Conservation (phyloP, 805 yeast genomes). For the Lipomyces lipofer region DNA sequence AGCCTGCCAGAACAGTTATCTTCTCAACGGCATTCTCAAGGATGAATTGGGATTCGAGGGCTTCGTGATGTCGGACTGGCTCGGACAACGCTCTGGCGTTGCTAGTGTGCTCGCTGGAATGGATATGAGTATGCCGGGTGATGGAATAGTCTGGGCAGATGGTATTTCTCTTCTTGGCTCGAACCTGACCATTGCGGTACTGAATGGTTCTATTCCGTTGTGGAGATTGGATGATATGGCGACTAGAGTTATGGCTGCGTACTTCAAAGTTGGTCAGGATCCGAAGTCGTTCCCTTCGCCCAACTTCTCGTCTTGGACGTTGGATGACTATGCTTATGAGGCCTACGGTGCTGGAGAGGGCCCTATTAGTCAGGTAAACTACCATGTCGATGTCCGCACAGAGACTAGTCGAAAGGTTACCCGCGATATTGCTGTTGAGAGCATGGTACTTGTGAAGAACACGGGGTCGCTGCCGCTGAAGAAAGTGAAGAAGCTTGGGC, state of each 20-base stretch:
- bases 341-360: conserved; percentile 57
- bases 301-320: conserved; percentile 61
- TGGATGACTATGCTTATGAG: conserved; percentile 55
- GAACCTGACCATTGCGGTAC: conserved; percentile 53
- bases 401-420: conserved; percentile 47
- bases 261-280: conserved; percentile 48
- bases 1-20: conserved; percentile 60
- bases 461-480: conserved; percentile 54
- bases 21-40: conserved; percentile 56
- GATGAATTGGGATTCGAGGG: conserved; percentile 68
- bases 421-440: conserved; percentile 56
- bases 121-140: conserved; percentile 70
- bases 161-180: conserved; percentile 63
- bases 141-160: conserved; percentile 41
- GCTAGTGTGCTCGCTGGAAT: conserved; percentile 58
- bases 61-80: conserved; percentile 67
- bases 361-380: conserved; percentile 54
- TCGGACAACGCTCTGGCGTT: conserved; percentile 62
- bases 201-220: conserved; percentile 56
- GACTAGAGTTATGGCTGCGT: conserved; percentile 58
- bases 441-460: conserved; percentile 57
- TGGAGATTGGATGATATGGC: conserved; percentile 63
- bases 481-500: conserved; percentile 41
- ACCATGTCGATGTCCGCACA: conserved; percentile 56
- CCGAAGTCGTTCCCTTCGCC: conserved; percentile 47